These are phyloP conservation scores for Hortiboletus campestris DNA, from an alignment of 768 basidiomycete genomes.

Conservation along the genomic window DNA sequence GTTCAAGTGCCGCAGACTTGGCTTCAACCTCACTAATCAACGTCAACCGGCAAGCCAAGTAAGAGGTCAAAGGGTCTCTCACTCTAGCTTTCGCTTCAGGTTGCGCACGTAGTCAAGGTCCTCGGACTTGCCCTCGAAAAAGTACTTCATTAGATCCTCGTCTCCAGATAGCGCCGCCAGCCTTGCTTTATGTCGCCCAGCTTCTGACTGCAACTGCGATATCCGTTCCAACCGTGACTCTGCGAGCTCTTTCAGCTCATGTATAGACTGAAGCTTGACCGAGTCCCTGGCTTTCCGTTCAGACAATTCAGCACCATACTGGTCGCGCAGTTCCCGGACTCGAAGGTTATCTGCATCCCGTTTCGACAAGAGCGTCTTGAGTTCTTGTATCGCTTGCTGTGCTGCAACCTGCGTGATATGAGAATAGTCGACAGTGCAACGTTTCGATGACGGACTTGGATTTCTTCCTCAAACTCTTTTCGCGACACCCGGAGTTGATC, in stretches of 20 bases:
- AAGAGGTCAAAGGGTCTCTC: constrained; percentile 22
- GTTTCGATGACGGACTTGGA: constrained; percentile 38
- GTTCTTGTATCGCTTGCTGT: constrained; percentile 57
- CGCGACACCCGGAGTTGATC: constrained; percentile 38
- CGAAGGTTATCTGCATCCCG: constrained; percentile 66
- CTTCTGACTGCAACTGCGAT: constrained; percentile 64
- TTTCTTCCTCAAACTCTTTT: constrained; percentile 47
- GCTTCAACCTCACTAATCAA: constrained; percentile 50
- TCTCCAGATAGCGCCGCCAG: constrained; percentile 74
- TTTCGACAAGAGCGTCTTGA: constrained; percentile 57
- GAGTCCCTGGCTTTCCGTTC: constrained; percentile 68
- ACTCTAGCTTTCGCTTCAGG: constrained; percentile 58
- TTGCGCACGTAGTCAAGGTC: constrained; percentile 50
- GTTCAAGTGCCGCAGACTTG: constrained; percentile 50
- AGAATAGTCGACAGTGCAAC: constrained; percentile 8
- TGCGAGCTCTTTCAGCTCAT: constrained; percentile 64
- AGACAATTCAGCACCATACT: constrained; percentile 56
- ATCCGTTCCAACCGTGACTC: constrained; percentile 77
- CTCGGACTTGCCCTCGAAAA: constrained; percentile 55
- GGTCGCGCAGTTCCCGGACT: constrained; percentile 71
- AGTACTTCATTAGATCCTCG: constrained; percentile 69
- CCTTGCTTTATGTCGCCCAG: constrained; percentile 66
- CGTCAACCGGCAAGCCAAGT: constrained; percentile 13
- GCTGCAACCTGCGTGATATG: constrained; percentile 36
- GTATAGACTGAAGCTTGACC: constrained; percentile 53